Base-by-base conservation (phyloP, 177 flowering plant species). In the Tripterygium wilfordii region DNA sequence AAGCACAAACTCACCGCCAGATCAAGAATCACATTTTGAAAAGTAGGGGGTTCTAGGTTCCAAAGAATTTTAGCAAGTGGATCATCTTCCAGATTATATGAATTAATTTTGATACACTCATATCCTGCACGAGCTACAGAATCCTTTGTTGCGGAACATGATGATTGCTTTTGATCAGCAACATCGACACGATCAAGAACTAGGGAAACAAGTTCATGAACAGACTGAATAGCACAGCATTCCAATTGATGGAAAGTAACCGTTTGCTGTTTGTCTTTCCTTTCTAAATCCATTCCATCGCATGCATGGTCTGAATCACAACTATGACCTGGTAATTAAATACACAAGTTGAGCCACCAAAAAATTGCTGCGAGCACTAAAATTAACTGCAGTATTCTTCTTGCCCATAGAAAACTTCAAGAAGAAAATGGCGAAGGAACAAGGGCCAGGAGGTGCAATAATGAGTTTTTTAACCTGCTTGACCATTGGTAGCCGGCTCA, bases 181-280 rank as follows among this genome's bases (percentile, higher is more conserved):
- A 45, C 53, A 54, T 66, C 64, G 21, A 87, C 74, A 36, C 27
- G 65, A 29, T 82, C 75, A 73, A 90, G 96, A 55, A 94, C 90
- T 25, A 82, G 52, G 53, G 95, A 71, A 58, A 89, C 71, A 61
- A 94, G 85, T 54, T 77, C 71, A 61, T 75, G 83, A 69, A 94
- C 83, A 50, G 79, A 72, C 50, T 67, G 74, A 17, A 71, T 54
- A 23, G 72, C 68, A 45, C 10, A 18, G 13, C 85, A 88, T 17
- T 76, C 80, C 51, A 87, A 59, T 41, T 85, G 80, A 49, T 69
- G 57, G 55, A 78, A 57, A 41, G 36, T 25, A 33, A 31, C 45
- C 21, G 42, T 58, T n/a, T 62, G 63, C 33, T 56, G 64, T 18
- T 56, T 53, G 22, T 56, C 57, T 24, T 24, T 65, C 61, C 35